phyloP scores from a whole-genome alignment of 257 asterid species.

The Echium plantagineum region DNA sequence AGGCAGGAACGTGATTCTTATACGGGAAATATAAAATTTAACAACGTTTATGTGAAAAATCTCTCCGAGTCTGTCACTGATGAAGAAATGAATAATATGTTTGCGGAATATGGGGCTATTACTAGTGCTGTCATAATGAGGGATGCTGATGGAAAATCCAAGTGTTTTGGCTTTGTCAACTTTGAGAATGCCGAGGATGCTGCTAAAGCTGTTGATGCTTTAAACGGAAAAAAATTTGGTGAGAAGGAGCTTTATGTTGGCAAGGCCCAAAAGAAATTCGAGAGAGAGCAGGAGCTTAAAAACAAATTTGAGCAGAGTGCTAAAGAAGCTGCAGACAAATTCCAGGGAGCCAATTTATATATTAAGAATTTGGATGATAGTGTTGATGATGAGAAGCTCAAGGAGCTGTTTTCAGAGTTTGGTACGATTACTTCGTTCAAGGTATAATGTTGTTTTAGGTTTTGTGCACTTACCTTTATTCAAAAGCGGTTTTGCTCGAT shows the following conservation, averaged over 20 bases:
- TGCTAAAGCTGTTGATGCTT: slow-evolving; percentile 39
- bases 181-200: slow-evolving; percentile 50
- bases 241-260: slow-evolving; percentile 53
- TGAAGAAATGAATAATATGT: slow-evolving; percentile 31
- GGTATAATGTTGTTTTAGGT: slow-evolving; percentile 17
- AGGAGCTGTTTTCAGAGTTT: slow-evolving; percentile 37
- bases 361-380: slow-evolving; percentile 52
- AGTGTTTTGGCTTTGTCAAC: slow-evolving; percentile 47
- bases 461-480: neutral
- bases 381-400: slow-evolving; percentile 43
- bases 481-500: neutral
- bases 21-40: slow-evolving; percentile 22
- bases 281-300: slow-evolving; percentile 48
- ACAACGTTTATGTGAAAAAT: slow-evolving; percentile 49
- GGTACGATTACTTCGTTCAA: slow-evolving; percentile 47
- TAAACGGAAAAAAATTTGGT: slow-evolving; percentile 35
- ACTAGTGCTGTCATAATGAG: slow-evolving; percentile 53
- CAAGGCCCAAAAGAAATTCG: slow-evolving; percentile 46
- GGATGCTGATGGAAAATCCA: slow-evolving; percentile 44
- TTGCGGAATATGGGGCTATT: slow-evolving; percentile 41
- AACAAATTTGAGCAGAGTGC: slow-evolving; percentile 29
- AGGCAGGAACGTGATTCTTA: slow-evolving; percentile 38
- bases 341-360: slow-evolving; percentile 38
- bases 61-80: slow-evolving; percentile 38
- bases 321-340: slow-evolving; percentile 40